These are phyloP conservation scores for Diaporthe citriasiana DNA, from an alignment of 2,329 filamentous ascomycete genomes.

Conservation along the genomic window DNA sequence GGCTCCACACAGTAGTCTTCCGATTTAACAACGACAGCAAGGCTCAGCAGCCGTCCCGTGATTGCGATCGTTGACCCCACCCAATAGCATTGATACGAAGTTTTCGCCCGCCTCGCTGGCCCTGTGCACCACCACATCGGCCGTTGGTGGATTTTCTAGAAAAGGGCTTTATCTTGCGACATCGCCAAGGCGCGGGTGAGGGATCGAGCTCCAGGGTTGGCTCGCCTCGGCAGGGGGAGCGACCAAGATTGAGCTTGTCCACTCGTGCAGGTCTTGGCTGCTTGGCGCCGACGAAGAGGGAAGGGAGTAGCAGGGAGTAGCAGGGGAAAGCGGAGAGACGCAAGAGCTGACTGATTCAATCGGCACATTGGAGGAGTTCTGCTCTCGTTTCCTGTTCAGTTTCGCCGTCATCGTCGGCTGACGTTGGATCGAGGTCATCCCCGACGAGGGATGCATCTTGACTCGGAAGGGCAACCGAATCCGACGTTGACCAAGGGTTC, in stretches of 20 bases:
- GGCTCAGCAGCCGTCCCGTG: slow-evolving; percentile 18
- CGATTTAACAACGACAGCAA: slow-evolving; percentile 15
- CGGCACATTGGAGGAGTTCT: slow-evolving; percentile 22
- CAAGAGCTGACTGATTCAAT: slow-evolving; percentile 27
- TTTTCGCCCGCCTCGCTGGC: background rate
- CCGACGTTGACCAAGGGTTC: background rate
- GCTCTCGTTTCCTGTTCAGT: slow-evolving; percentile 11
- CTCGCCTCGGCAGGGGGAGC: slow-evolving; percentile 7
- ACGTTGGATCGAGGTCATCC: slow-evolving; percentile 2
- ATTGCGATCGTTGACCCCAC: slow-evolving; percentile 9
- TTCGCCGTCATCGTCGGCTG: slow-evolving; percentile 12
- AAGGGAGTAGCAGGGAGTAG: slow-evolving; percentile 29
- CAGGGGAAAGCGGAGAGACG: slow-evolving; percentile 30
- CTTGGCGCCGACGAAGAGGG: slow-evolving; percentile 35
- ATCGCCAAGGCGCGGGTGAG: slow-evolving; percentile 25
- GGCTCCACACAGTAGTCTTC: background rate
- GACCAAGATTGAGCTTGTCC: slow-evolving; percentile 33
- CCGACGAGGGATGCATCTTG: background rate
- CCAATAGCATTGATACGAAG: slow-evolving; percentile 25
- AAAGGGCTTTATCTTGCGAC: slow-evolving; percentile 21
- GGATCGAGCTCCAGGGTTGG: slow-evolving; percentile 15
- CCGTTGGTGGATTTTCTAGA: slow-evolving; percentile 22
- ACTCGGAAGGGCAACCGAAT: slow-evolving; percentile 6
- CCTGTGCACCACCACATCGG: slow-evolving; percentile 2
- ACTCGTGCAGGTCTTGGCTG: slow-evolving; percentile 29